phyloP scores from a whole-genome alignment of 1,139 yeast genomes.

The Magnusiomyces suaveolens region DNA sequence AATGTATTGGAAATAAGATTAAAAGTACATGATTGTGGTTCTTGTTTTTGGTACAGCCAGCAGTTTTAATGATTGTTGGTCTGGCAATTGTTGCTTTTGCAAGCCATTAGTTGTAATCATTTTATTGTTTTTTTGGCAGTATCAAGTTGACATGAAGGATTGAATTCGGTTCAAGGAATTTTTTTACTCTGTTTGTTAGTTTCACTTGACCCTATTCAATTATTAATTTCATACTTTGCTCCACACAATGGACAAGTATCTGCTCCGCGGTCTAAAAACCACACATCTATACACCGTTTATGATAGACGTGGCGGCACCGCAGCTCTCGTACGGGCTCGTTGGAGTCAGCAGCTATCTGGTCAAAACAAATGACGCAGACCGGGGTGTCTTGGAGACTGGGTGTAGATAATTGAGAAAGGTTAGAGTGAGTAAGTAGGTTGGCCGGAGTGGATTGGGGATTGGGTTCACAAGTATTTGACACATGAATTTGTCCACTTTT shows the following conservation, averaged over 20 bases:
- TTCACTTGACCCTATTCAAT: background rate
- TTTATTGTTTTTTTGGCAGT: no score
- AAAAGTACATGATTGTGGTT: no score
- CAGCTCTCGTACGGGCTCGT: background rate
- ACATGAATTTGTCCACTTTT: no score
- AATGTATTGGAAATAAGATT: no score
- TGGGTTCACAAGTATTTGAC: no score
- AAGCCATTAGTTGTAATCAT: no score
- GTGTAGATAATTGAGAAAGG: no score
- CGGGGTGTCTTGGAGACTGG: background rate
- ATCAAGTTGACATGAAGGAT: background rate
- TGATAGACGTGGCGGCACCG: background rate
- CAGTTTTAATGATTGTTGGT: no score
- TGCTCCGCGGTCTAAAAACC: background rate
- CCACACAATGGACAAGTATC: background rate
- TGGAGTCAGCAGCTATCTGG: background rate
- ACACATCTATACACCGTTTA: background rate
- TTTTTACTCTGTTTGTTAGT: background rate
- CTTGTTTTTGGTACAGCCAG: no score
- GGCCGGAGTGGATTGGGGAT: background rate
- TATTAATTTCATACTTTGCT: background rate
- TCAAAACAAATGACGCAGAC: background rate
- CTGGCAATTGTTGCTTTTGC: no score
- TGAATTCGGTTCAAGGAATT: background rate
- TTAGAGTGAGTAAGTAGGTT: no score